phyloP scores from a whole-genome alignment of 371 early-diverging fungal species.

The Apophysomyces sp. region DNA sequence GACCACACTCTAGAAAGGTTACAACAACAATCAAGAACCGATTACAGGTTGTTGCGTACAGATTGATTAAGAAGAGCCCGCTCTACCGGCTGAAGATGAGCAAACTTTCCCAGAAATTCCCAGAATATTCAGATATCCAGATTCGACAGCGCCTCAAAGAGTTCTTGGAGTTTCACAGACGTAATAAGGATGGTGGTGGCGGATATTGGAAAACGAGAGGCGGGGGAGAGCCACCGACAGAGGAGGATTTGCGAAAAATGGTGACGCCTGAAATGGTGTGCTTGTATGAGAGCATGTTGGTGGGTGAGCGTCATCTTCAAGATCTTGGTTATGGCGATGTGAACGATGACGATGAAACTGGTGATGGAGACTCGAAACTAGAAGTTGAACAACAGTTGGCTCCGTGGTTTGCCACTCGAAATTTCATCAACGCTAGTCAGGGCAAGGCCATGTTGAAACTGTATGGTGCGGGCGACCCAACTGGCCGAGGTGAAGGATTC shows the following conservation, averaged over 20 bases:
- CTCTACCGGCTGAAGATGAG: slow-evolving; percentile 74
- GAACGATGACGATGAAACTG: slow-evolving; percentile 63
- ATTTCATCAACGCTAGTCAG: slow-evolving; percentile 91
- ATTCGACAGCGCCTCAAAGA: slow-evolving; percentile 92
- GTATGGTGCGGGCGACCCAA: slow-evolving; percentile 96
- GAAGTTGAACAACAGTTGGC: slow-evolving; percentile 94
- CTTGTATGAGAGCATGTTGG: slow-evolving; percentile 95
- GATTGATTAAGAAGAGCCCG: slow-evolving; percentile 82
- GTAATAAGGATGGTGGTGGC: slow-evolving; percentile 74
- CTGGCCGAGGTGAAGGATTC: slow-evolving; percentile 98
- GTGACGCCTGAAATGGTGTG: slow-evolving; percentile 99
- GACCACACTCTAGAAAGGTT: slow-evolving; percentile 96
- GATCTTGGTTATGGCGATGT: slow-evolving; percentile 88
- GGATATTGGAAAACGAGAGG: slow-evolving; percentile 94
- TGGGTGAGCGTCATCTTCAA: slow-evolving; percentile 92
- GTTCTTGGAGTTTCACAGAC: slow-evolving; percentile 94
- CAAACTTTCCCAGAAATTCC: slow-evolving; percentile 76
- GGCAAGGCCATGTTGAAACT: slow-evolving; percentile 94
- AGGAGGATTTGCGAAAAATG: slow-evolving; percentile 94
- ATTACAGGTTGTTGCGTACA: slow-evolving; percentile 89
- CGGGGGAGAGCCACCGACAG: slow-evolving; percentile 77
- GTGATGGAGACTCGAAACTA: slow-evolving; percentile 73
- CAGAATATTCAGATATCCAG: slow-evolving; percentile 83
- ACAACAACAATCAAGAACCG: slow-evolving; percentile 92
- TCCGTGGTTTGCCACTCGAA: slow-evolving; percentile 96